Conservation (phyloP, 805 yeast species). For the Metschnikowia gruessii region DNA sequence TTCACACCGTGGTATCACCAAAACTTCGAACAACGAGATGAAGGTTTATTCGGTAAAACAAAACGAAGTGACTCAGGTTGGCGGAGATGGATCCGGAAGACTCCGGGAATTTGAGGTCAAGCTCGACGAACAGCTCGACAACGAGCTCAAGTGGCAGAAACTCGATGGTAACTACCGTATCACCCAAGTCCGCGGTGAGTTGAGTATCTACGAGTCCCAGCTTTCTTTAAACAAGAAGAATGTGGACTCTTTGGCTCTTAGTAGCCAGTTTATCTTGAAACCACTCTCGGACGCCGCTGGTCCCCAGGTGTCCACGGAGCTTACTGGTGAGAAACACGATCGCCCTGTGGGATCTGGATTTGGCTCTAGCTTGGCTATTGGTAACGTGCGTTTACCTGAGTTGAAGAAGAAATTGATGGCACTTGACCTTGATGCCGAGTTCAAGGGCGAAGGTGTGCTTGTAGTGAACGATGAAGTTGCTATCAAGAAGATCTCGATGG, state of each 20-base stretch:
- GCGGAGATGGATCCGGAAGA: constrained; percentile 43
- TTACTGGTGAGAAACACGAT: not conserved
- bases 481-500: constrained; percentile 59
- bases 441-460: constrained; percentile 88
- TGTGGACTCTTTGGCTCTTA: constrained; percentile 2
- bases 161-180: constrained; percentile 77
- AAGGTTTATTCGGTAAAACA: constrained; percentile 28
- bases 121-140: constrained; percentile 61
- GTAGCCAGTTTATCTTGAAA: constrained; percentile 14
- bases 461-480: constrained; percentile 79
- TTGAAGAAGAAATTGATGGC: constrained; percentile 59
- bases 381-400: constrained; percentile 83
- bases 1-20: constrained; percentile 14
- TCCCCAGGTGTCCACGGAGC: not conserved
- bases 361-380: constrained; percentile 57
- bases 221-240: constrained; percentile 4
- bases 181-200: constrained; percentile 76
- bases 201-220: constrained; percentile 28
- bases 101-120: constrained; percentile 53
- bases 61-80: constrained; percentile 47
- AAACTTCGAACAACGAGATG: constrained; percentile 25
- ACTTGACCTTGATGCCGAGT: constrained; percentile 72
- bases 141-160: constrained; percentile 75
- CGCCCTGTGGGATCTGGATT: not conserved
- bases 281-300: constrained; percentile 1